phyloP scores from a whole-genome alignment of 2,329 filamentous ascomycete genomes.

The Talaromyces pinophilus region DNA sequence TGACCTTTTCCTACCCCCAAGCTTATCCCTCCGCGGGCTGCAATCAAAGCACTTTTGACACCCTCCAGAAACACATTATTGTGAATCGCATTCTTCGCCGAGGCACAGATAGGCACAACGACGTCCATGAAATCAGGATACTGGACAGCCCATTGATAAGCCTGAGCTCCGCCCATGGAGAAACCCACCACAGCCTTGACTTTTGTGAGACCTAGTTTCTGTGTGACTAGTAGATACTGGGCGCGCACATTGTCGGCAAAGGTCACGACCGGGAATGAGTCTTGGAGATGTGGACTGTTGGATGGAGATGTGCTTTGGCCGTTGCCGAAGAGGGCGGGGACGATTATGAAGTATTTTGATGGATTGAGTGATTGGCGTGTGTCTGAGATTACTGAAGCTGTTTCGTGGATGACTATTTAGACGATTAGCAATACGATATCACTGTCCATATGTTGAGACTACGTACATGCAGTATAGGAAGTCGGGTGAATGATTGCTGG shows the following conservation, averaged over 20 bases:
- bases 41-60: constrained; percentile 61
- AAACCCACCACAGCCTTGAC: constrained; percentile 66
- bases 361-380: constrained; percentile 54
- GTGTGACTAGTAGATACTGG: constrained; percentile 66
- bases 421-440: not conserved
- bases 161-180: constrained; percentile 70
- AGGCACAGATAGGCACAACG: constrained; percentile 65
- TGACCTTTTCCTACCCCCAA: constrained; percentile 55
- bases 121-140: constrained; percentile 67
- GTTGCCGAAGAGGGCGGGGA: constrained; percentile 69
- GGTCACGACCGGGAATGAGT: constrained; percentile 59
- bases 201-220: constrained; percentile 62
- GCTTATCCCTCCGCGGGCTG: constrained; percentile 50
- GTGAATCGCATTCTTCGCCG: constrained; percentile 64
- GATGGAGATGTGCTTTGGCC: constrained; percentile 68
- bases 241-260: constrained; percentile 71
- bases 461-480: constrained; percentile 36
- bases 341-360: constrained; percentile 66
- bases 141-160: constrained; percentile 65
- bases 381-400: not conserved
- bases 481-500: constrained; percentile 75
- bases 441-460: not conserved
- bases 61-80: constrained; percentile 70
- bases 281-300: constrained; percentile 53
- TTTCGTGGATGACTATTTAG: constrained; percentile 7